Conservation (phyloP, 2,329 filamentous ascomycete genomes). For the Sporothrix globosa region DNA sequence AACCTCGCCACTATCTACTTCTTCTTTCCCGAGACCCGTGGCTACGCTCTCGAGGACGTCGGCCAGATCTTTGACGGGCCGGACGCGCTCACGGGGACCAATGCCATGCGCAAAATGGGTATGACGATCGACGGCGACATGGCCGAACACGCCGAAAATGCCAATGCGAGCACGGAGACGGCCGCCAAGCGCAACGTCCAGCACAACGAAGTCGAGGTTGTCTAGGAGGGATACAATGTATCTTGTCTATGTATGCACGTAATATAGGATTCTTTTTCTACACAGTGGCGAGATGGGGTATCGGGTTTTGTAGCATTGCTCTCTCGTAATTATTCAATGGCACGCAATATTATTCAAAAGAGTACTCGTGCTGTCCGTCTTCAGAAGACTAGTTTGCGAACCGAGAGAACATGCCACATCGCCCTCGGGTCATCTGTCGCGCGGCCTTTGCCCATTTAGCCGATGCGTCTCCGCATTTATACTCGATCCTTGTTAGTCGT, state of each 20-base stretch:
- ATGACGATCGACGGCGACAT: constrained; percentile 14
- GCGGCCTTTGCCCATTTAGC: constrained; percentile 18
- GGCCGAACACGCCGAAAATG: neutral
- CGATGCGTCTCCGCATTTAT: constrained; percentile 9
- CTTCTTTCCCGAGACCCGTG: constrained; percentile 36
- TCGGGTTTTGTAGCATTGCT: no score
- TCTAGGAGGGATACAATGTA: neutral
- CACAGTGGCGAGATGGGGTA: no score
- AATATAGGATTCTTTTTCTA: no score
- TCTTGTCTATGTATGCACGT: no score
- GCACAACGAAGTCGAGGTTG: constrained; percentile 21
- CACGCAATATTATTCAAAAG: no score
- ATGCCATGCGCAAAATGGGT: constrained; percentile 28
- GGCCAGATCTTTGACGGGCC: constrained; percentile 57
- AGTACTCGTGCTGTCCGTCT: no score
- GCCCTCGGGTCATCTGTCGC: neutral
- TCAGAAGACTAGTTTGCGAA: no score
- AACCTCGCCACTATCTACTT: constrained; percentile 40
- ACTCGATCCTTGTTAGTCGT: constrained; percentile 17
- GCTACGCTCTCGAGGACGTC: constrained; percentile 35
- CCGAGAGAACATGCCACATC: no score
- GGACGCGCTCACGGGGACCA: constrained; percentile 17
- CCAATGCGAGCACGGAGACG: neutral
- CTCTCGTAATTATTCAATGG: no score
- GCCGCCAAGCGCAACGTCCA: constrained; percentile 17